These are phyloP conservation scores for Peronospora destructor DNA, from an alignment of 352 stramenopile genomes.

Conservation along the genomic window DNA sequence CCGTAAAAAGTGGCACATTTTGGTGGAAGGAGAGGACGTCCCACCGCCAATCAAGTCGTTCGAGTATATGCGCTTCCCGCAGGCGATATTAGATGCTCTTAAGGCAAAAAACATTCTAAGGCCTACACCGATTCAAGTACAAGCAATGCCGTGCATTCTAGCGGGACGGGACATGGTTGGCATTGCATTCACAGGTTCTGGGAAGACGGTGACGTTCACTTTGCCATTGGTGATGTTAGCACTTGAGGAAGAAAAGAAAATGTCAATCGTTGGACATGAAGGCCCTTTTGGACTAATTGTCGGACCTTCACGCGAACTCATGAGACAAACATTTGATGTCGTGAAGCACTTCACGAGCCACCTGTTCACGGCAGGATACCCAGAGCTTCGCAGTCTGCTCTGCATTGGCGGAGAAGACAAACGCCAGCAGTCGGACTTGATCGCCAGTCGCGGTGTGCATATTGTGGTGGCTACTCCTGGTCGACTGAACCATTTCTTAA, in stretches of 20 bases:
- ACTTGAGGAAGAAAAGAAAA: slow-evolving; percentile 94
- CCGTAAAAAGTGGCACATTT: slow-evolving; percentile 97
- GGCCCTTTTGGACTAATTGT: slow-evolving; percentile 96
- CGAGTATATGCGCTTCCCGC: slow-evolving; percentile 95
- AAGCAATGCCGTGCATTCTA: slow-evolving; percentile 95
- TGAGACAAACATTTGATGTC: slow-evolving; percentile 96
- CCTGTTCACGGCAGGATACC: slow-evolving; percentile 62
- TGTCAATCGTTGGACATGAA: slow-evolving; percentile 90
- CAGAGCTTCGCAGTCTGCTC: slow-evolving; percentile 87
- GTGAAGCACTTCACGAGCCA: slow-evolving; percentile 89
- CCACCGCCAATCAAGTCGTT: slow-evolving; percentile 96
- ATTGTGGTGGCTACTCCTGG: slow-evolving; percentile 96
- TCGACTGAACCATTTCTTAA: slow-evolving; percentile 94
- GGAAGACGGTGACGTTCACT: slow-evolving; percentile 98
- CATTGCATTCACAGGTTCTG: slow-evolving; percentile 97
- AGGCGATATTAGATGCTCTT: slow-evolving; percentile 88
- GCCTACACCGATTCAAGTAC: slow-evolving; percentile 98
- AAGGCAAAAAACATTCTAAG: slow-evolving; percentile 93
- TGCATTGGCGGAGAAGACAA: slow-evolving; percentile 95
- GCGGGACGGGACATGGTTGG: slow-evolving; percentile 96
- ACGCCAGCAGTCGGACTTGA: slow-evolving; percentile 85
- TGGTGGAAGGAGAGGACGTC: slow-evolving; percentile 94
- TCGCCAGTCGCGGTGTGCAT: slow-evolving; percentile 88
- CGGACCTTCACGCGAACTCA: slow-evolving; percentile 95
- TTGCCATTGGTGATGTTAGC: slow-evolving; percentile 95